Evolutionary conservation across 1,139 yeast species (phyloP).

Genomic region (Petasospora fabianii): DNA sequence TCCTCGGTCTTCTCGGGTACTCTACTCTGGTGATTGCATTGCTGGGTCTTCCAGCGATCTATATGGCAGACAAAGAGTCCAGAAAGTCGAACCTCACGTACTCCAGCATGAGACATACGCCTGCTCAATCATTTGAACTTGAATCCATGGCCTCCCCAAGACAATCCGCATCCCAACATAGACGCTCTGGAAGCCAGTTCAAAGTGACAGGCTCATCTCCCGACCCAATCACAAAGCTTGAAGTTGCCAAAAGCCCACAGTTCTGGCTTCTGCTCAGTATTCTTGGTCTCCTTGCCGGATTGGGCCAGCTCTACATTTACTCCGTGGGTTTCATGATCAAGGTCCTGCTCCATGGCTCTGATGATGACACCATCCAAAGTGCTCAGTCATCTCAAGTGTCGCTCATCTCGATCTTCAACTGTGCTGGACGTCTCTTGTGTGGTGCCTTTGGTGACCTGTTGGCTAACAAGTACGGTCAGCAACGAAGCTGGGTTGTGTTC

Average conservation of each 20-base stretch:
- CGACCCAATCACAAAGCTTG: constrained; percentile 13
- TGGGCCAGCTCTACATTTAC: constrained; percentile 62
- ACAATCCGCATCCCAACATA: constrained; percentile 4
- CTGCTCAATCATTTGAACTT: constrained; percentile 16
- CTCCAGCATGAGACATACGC: constrained; percentile 8
- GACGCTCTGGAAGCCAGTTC: no score
- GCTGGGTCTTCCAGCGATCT: constrained; percentile 46
- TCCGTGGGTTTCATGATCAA: constrained; percentile 59
- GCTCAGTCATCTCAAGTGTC: constrained; percentile 59
- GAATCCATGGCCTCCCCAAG: constrained; percentile 10
- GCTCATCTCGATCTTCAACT: constrained; percentile 50
- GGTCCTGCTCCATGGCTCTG: constrained; percentile 35
- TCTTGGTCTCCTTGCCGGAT: constrained; percentile 49
- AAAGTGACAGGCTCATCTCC: no score
- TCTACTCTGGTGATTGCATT: constrained; percentile 38
- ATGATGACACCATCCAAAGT: constrained; percentile 31
- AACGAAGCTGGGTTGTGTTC: constrained; percentile 45
- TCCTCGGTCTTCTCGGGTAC: constrained; percentile 44
- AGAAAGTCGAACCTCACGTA: constrained; percentile 5
- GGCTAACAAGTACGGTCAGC: constrained; percentile 38
- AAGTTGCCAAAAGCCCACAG: constrained; percentile 33
- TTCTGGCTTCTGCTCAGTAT: constrained; percentile 49
- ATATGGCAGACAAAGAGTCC: constrained; percentile 36
- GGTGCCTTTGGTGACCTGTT: constrained; percentile 53
- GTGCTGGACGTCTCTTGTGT: constrained; percentile 48